A percentile compares a stretch with the other conserved stretches of the same genome.
Evolutionary conservation across 2,329 filamentous ascomycete species (phyloP).

Genomic region (Phaeosphaeriaceae sp.): DNA sequence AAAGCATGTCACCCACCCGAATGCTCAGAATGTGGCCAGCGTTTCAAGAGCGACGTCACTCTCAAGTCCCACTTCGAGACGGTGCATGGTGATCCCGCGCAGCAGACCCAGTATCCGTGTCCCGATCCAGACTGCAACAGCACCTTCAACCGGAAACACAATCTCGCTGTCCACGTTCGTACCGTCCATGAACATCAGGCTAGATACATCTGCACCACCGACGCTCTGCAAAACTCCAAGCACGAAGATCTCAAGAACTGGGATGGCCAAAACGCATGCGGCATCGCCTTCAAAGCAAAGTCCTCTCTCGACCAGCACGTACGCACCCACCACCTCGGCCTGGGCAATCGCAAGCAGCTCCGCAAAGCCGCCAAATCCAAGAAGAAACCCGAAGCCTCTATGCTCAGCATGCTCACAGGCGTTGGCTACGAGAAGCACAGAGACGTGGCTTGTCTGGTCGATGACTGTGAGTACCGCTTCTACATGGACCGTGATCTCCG

Average conservation of each 20-base stretch:
- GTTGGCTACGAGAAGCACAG: conserved; percentile 59
- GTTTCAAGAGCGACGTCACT: conserved; percentile 61
- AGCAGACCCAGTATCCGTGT: conserved; percentile 66
- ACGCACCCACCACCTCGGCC: conserved; percentile 79
- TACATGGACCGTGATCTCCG: conserved; percentile 64
- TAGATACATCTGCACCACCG: conserved; percentile 79
- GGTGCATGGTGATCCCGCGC: conserved; percentile 61
- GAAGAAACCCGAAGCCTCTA: conserved; percentile 35
- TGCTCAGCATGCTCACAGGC: conserved; percentile 61
- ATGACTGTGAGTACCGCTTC: conserved; percentile 62
- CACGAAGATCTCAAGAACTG: conserved; percentile 66
- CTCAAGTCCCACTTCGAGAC: conserved; percentile 77
- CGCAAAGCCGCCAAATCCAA: conserved; percentile 49
- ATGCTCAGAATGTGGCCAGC: conserved; percentile 76
- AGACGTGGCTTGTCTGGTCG: conserved; percentile 60
- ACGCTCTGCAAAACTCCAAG: conserved; percentile 63
- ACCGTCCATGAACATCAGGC: conserved; percentile 76
- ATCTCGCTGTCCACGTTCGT: conserved; percentile 79
- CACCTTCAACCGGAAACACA: conserved; percentile 82
- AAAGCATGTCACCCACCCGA: conserved; percentile 72
- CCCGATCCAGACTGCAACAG: conserved; percentile 72
- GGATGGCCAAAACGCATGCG: conserved; percentile 73
- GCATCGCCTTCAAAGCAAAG: conserved; percentile 77
- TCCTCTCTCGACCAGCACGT: conserved; percentile 83
- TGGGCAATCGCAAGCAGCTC: conserved; percentile 49